Percentiles rank a stretch among this genome's conserved stretches.
These are phyloP conservation scores for Polytrichum formosum DNA, from an alignment of 225 moss, liverwort and hornwort species.

Conservation along the genomic window DNA sequence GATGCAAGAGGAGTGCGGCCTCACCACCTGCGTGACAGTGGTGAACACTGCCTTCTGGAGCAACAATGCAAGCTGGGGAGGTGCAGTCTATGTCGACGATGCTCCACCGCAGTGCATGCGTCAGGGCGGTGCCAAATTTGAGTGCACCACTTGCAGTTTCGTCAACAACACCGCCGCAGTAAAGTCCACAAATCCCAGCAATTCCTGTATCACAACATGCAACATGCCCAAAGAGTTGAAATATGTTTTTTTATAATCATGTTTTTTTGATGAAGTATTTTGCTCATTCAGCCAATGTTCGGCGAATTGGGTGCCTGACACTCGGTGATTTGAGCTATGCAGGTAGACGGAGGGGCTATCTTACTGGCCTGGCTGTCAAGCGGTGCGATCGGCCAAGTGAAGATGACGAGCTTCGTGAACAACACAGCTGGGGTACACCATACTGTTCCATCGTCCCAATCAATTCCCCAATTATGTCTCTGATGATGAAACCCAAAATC, in stretches of 20 bases:
- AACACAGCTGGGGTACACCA: constrained; percentile 54
- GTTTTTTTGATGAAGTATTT: not conserved
- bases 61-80: constrained; percentile 38
- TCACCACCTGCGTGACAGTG: constrained; percentile 28
- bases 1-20: constrained; percentile 22
- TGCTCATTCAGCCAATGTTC: not conserved
- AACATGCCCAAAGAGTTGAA: not conserved
- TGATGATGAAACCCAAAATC: too few species aligned
- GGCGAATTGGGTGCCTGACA: not conserved
- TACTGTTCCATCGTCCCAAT: too few species aligned
- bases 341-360: constrained; percentile 80
- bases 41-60: constrained; percentile 34
- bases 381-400: constrained; percentile 63
- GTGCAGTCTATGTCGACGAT: constrained; percentile 42
- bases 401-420: constrained; percentile 60
- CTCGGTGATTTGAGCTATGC: not conserved
- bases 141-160: constrained; percentile 40
- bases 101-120: constrained; percentile 17
- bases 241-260: not conserved
- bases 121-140: constrained; percentile 35
- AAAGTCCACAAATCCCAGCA: not conserved
- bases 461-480: too few species aligned
- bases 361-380: constrained; percentile 60
- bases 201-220: not conserved
- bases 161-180: constrained; percentile 38